These are phyloP conservation scores for Umbelopsis isabellina DNA, from an alignment of 192 early-diverging fungal genomes.

Conservation along the genomic window DNA sequence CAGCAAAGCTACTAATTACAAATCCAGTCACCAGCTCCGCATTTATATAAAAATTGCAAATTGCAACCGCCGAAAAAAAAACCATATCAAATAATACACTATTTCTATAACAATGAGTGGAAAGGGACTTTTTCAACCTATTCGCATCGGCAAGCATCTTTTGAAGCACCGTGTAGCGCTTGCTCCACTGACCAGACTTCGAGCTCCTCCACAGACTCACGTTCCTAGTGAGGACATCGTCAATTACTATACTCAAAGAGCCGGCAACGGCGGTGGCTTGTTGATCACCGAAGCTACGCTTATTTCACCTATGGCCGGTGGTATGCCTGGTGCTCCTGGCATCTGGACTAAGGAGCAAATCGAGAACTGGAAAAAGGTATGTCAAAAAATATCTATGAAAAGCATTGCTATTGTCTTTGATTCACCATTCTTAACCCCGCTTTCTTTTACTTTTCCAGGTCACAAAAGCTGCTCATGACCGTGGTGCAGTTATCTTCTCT, in stretches of 20 bases:
- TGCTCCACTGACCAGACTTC: constrained; percentile 29
- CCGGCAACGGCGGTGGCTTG: constrained; percentile 25
- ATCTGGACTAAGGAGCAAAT: constrained; percentile 46
- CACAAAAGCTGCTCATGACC: constrained; percentile 58
- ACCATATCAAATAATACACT: too few species aligned
- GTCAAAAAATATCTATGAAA: background rate
- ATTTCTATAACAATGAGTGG: background rate
- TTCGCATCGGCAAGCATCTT: constrained; percentile 15
- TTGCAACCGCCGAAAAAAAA: too few species aligned
- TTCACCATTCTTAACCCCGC: background rate
- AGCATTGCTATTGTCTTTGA: too few species aligned
- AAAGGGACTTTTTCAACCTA: constrained; percentile 24
- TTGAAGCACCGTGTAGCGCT: constrained; percentile 31
- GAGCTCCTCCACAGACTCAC: background rate
- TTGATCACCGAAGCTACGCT: constrained; percentile 30
- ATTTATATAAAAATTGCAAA: too few species aligned
- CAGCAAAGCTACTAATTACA: too few species aligned
- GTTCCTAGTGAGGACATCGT: constrained; percentile 15
- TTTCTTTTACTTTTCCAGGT: background rate
- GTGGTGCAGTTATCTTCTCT: constrained; percentile 56
- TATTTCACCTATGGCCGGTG: constrained; percentile 19
- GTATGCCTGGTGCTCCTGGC: constrained; percentile 29
- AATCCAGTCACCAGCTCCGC: too few species aligned
- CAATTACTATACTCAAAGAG: constrained; percentile 33
- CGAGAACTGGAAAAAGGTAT: constrained; percentile 47